phyloP scores from a whole-genome alignment of 2,329 filamentous ascomycete genomes.

The Claviceps humidiphila region DNA sequence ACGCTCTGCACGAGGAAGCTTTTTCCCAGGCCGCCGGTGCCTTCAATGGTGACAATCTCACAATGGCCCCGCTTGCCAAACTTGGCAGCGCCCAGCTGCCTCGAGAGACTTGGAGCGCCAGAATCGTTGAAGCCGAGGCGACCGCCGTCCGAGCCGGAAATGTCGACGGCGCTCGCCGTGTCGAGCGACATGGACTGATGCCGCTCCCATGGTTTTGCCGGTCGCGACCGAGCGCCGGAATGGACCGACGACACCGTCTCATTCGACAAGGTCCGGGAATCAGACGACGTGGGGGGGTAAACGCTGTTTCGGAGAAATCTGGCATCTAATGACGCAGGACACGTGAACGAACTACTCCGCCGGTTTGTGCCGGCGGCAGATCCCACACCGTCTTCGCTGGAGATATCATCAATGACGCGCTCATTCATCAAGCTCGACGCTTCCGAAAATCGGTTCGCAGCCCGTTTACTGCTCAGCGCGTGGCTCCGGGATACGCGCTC shows the following conservation, averaged over 20 bases:
- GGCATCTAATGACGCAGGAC: conserved; percentile 28
- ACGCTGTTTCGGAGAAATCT: conserved; percentile 25
- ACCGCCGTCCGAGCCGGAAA: conserved; percentile 26
- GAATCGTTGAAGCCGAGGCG: conserved; percentile 32
- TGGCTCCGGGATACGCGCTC: conserved; percentile 62
- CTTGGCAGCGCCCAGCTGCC: conserved; percentile 42
- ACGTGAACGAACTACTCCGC: conserved; percentile 35
- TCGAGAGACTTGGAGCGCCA: conserved; percentile 35
- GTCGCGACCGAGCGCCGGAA: conserved; percentile 25
- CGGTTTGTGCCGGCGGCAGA: conserved; percentile 39
- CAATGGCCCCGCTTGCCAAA: conserved; percentile 49
- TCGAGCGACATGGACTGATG: conserved; percentile 39
- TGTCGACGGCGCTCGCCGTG: conserved; percentile 32
- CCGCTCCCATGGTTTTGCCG: conserved; percentile 36
- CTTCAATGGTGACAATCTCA: conserved; percentile 49
- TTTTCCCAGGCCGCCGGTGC: conserved; percentile 51
- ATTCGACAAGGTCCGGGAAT: conserved; percentile 26
- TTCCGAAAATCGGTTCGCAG: conserved; percentile 36
- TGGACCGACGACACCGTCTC: conserved; percentile 35
- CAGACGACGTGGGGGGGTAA: conserved; percentile 28
- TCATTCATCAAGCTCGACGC: conserved; percentile 41
- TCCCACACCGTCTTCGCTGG: conserved; percentile 44
- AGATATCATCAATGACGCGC: conserved; percentile 36
- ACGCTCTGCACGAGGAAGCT: conserved; percentile 51
- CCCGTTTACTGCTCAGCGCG: conserved; percentile 28